phyloP scores from a whole-genome alignment of 2,329 filamentous ascomycete species.

The Didymosphaeria variabile region DNA sequence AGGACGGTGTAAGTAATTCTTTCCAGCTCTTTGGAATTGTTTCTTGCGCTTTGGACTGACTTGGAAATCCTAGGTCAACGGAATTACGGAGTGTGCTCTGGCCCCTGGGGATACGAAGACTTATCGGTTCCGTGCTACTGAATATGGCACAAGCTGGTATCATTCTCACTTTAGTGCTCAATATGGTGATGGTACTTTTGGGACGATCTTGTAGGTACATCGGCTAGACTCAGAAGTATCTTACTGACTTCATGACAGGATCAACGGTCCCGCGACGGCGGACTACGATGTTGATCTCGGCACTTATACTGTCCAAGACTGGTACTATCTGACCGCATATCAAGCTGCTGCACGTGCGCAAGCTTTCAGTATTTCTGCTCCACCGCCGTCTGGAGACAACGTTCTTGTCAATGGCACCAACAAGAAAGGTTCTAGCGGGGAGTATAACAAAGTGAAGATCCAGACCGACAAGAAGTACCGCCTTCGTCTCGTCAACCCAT shows the following conservation, averaged over 20 bases:
- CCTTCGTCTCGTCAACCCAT: constrained; percentile 66
- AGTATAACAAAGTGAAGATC: constrained; percentile 40
- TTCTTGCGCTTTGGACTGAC: background rate
- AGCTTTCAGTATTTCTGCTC: background rate
- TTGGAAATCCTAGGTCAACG: constrained; percentile 26
- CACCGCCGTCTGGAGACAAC: constrained; percentile 52
- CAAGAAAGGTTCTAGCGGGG: constrained; percentile 14
- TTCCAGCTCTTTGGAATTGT: background rate
- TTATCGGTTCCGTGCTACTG: constrained; percentile 40
- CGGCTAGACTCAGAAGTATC: background rate
- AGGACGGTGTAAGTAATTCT: constrained; percentile 61
- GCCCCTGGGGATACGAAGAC: constrained; percentile 59
- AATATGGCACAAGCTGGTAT: constrained; percentile 51
- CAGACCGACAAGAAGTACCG: constrained; percentile 61
- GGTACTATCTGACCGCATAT: constrained; percentile 56
- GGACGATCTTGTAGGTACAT: constrained; percentile 30
- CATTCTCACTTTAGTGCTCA: constrained; percentile 55
- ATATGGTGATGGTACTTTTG: constrained; percentile 53
- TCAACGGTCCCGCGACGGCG: constrained; percentile 43
- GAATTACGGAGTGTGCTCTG: constrained; percentile 38
- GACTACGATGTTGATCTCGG: constrained; percentile 44
- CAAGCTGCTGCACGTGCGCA: constrained; percentile 30
- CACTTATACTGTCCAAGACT: constrained; percentile 34
- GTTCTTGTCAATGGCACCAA: background rate
- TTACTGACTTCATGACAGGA: constrained; percentile 13